Conservation (phyloP, 2,329 filamentous ascomycete genomes). For the Monilinia fructigena region DNA sequence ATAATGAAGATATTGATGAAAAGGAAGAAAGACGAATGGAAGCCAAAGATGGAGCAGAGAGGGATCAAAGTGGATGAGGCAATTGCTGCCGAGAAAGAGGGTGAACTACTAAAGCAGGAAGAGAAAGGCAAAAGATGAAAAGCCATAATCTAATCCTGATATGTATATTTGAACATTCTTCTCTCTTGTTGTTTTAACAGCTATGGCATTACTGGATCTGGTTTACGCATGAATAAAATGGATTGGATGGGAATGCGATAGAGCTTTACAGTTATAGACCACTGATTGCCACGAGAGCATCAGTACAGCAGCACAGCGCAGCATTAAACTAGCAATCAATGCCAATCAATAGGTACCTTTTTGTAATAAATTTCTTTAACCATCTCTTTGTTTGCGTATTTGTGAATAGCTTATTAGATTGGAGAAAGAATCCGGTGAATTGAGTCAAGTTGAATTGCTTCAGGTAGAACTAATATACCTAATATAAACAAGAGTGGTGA, state of each 20-base stretch:
- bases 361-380: background rate
- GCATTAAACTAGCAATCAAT: constrained; percentile 9
- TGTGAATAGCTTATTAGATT: background rate
- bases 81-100: constrained; percentile 55
- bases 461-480: background rate
- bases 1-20: constrained; percentile 91
- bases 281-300: constrained; percentile 18
- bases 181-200: constrained; percentile 32
- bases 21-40: constrained; percentile 71
- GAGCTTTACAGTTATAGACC: constrained; percentile 20
- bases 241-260: constrained; percentile 24
- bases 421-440: background rate
- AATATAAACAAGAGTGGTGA: background rate
- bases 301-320: constrained; percentile 4
- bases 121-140: constrained; percentile 37
- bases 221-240: constrained; percentile 31
- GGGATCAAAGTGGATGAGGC: constrained; percentile 55
- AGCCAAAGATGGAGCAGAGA: constrained; percentile 47
- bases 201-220: constrained; percentile 32
- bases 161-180: constrained; percentile 27
- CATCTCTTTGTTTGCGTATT: constrained; percentile 10
- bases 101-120: constrained; percentile 46
- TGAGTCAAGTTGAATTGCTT: background rate
- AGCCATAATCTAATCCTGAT: constrained; percentile 24
- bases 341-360: constrained; percentile 3